These are phyloP conservation scores for Babesia divergens DNA, from an alignment of 169 alveolate genomes.

Conservation along the genomic window DNA sequence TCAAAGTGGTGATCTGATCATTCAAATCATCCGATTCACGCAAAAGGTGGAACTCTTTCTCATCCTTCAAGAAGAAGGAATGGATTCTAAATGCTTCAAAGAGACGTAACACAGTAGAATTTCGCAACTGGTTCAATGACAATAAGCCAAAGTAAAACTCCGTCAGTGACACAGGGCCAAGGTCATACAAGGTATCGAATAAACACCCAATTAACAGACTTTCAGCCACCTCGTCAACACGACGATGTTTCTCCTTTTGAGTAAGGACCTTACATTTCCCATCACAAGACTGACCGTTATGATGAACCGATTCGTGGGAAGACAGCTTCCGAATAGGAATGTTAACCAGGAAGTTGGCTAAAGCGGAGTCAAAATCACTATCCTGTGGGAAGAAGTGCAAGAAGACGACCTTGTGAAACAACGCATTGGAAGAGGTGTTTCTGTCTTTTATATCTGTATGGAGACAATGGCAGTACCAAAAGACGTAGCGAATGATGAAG, in stretches of 20 bases:
- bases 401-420: slow-evolving; percentile 27
- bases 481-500: slow-evolving; percentile 37
- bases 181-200: slow-evolving; percentile 45
- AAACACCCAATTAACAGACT: slow-evolving; percentile 41
- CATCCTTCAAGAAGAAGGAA: slow-evolving; percentile 16
- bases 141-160: slow-evolving; percentile 46
- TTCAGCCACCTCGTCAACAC: slow-evolving; percentile 24
- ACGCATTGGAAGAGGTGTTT: slow-evolving; percentile 4
- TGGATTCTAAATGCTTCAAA: slow-evolving; percentile 19
- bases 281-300: slow-evolving; percentile 24
- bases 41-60: slow-evolving; percentile 7
- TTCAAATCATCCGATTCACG: slow-evolving; percentile 14
- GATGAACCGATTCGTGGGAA: slow-evolving; percentile 12
- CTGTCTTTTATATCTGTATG: slow-evolving; percentile 30
- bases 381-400: slow-evolving; percentile 21
- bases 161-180: slow-evolving; percentile 31
- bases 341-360: not conserved
- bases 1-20: not conserved
- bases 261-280: slow-evolving; percentile 8
- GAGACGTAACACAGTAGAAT: slow-evolving; percentile 3
- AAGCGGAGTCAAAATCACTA: not conserved
- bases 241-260: not conserved
- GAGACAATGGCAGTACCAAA: slow-evolving; percentile 57
- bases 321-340: slow-evolving; percentile 6
- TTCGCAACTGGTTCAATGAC: slow-evolving; percentile 35